phyloP scores from a whole-genome alignment of 2,329 filamentous ascomycete genomes.

The Sporothrix euskadiensis region DNA sequence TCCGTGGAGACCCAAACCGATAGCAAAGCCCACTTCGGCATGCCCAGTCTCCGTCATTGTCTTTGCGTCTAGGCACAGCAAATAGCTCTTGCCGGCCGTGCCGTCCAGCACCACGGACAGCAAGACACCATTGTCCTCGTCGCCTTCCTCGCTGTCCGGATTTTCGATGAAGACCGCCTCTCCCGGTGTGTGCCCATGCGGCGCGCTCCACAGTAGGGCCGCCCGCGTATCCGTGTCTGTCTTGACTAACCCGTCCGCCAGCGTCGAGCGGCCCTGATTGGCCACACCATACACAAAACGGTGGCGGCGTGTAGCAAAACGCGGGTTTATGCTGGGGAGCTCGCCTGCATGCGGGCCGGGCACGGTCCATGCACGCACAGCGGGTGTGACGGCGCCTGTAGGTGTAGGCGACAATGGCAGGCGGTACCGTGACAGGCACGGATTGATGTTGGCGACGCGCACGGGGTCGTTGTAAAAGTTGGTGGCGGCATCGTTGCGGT shows the following conservation, averaged over 20 bases:
- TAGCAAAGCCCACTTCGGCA: slow-evolving; percentile 61
- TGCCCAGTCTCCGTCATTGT: slow-evolving; percentile 64
- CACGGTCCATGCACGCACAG: slow-evolving; percentile 48
- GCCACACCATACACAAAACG: slow-evolving; percentile 62
- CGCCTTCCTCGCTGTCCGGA: slow-evolving; percentile 45
- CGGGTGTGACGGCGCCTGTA: background rate
- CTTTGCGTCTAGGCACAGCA: slow-evolving; percentile 64
- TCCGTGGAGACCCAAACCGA: slow-evolving; percentile 68
- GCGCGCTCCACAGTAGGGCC: slow-evolving; percentile 54
- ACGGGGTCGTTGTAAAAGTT: slow-evolving; percentile 48
- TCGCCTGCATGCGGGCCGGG: slow-evolving; percentile 59
- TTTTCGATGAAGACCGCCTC: slow-evolving; percentile 67
- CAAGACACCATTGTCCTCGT: slow-evolving; percentile 65
- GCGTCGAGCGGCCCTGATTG: slow-evolving; percentile 58
- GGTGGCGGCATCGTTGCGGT: slow-evolving; percentile 49
- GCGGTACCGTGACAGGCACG: slow-evolving; percentile 47
- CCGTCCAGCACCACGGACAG: slow-evolving; percentile 67
- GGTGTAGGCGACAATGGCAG: slow-evolving; percentile 1
- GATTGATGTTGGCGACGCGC: slow-evolving; percentile 41
- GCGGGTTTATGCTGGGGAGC: slow-evolving; percentile 65
- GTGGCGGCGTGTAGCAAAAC: slow-evolving; percentile 52
- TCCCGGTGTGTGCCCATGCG: slow-evolving; percentile 63
- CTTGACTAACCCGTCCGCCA: slow-evolving; percentile 65
- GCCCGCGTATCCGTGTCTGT: slow-evolving; percentile 59
- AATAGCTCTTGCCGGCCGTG: slow-evolving; percentile 58